Percentiles rank a stretch among this genome's conserved stretches.
These are phyloP conservation scores for Fragaria iinumae DNA, from an alignment of 306 rosid genomes.

Conservation along the genomic window DNA sequence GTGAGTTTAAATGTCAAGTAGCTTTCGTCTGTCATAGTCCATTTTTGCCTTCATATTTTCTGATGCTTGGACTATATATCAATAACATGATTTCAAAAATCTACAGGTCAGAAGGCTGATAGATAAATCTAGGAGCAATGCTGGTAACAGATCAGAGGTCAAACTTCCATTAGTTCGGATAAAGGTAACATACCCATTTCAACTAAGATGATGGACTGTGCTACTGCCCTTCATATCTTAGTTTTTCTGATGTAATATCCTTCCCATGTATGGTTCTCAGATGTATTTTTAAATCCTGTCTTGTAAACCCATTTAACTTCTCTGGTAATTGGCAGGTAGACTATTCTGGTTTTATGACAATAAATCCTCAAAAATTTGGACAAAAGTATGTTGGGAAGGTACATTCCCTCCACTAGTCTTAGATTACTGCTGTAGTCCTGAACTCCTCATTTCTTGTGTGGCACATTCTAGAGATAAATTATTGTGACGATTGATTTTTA, in stretches of 20 bases:
- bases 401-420: conserved; percentile 30
- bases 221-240: neutral
- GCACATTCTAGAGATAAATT: conserved; percentile 30
- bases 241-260: neutral
- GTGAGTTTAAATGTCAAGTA: conserved; percentile 37
- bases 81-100: conserved; percentile 23
- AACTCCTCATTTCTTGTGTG: conserved; percentile 24
- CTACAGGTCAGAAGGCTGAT: conserved; percentile 68
- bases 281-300: neutral
- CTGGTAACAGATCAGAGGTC: conserved; percentile 53
- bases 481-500: conserved; percentile 31
- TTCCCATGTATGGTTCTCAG: neutral
- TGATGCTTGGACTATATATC: conserved; percentile 7
- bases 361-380: conserved; percentile 98
- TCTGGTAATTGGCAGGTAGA: conserved; percentile 68
- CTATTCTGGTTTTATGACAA: conserved; percentile 97
- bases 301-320: neutral
- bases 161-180: conserved; percentile 88
- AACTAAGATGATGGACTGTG: neutral
- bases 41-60: neutral
- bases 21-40: neutral
- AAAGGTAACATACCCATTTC: conserved; percentile 55
- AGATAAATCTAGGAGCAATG: conserved; percentile 65
- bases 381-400: conserved; percentile 99
- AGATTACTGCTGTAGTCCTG: conserved; percentile 21